Evolutionary conservation across 306 rosid genomes (phyloP).

Genomic region (Hippophae gyantsensis): DNA sequence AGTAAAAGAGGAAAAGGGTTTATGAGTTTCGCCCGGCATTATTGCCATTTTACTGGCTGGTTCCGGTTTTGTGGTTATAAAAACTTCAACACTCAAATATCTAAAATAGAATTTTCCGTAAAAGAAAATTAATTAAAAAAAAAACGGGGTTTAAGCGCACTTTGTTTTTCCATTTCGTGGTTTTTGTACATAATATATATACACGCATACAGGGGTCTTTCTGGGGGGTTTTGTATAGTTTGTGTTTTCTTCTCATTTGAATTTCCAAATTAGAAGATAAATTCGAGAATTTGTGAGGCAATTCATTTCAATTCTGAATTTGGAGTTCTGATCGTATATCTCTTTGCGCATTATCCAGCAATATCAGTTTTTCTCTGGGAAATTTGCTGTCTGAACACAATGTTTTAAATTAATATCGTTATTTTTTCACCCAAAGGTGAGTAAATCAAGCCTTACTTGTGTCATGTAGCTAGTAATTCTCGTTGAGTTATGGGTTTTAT

Average conservation of each 20-base stretch:
- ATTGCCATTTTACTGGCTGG: conserved; percentile 31
- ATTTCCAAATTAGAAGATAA: too few relatives aligned
- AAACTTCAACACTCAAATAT: background rate
- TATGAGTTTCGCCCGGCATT: conserved; percentile 18
- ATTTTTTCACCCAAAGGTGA: conserved; percentile 37
- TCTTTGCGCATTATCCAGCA: conserved; percentile 15
- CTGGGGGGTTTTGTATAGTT: conserved; percentile 23
- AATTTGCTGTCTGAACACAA: conserved; percentile 27
- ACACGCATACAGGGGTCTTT: background rate
- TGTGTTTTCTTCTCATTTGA: conserved; percentile 16
- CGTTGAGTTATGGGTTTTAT: conserved; percentile 11
- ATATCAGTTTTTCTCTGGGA: conserved; percentile 10
- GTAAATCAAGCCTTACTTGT: conserved; percentile 16
- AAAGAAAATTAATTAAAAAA: background rate
- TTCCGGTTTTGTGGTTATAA: conserved; percentile 61
- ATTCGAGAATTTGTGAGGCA: background rate
- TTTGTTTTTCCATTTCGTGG: conserved; percentile 32
- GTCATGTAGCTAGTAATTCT: conserved; percentile 9
- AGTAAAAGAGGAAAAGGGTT: conserved; percentile 8
- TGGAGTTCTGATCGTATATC: conserved; percentile 22
- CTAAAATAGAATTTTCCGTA: too few relatives aligned
- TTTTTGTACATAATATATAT: conserved; percentile 22
- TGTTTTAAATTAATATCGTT: conserved; percentile 10
- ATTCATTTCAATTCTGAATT: conserved; percentile 18
- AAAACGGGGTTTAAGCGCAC: conserved; percentile 47